Evolutionary conservation across 306 rosid genomes (phyloP).

Genomic region (Dicorynia guianensis): DNA sequence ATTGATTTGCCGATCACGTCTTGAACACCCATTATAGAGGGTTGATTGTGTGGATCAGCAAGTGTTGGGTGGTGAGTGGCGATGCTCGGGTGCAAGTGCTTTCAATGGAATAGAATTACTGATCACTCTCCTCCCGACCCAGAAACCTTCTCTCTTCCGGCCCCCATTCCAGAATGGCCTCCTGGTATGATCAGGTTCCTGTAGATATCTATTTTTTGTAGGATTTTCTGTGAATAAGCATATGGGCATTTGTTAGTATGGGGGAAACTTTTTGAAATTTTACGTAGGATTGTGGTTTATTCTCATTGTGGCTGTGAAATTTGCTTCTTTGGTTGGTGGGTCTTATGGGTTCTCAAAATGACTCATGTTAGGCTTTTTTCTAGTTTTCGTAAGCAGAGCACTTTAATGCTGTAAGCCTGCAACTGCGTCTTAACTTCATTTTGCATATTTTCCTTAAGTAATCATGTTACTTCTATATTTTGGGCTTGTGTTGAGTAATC

Average conservation of each 20-base stretch:
- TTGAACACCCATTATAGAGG: too few relatives aligned
- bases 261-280: background rate
- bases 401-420: too few relatives aligned
- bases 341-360: background rate
- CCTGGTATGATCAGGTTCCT: constrained; percentile 37
- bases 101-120: constrained; percentile 39
- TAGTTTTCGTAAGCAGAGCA: too few relatives aligned
- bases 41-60: too few relatives aligned
- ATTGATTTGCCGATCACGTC: too few relatives aligned
- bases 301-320: background rate
- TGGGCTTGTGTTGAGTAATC: too few relatives aligned
- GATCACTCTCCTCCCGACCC: constrained; percentile 36
- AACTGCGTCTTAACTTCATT: too few relatives aligned
- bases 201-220: background rate
- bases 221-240: background rate
- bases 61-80: too few relatives aligned
- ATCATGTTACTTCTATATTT: too few relatives aligned
- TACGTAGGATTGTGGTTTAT: background rate
- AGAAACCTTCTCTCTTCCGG: constrained; percentile 52
- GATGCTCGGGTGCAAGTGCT: constrained; percentile 52
- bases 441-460: too few relatives aligned
- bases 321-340: background rate
- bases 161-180: constrained; percentile 59
- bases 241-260: constrained; percentile 1
- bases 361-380: background rate